phyloP scores from a whole-genome alignment of 2,329 filamentous ascomycete genomes.

The Claviceps pusilla region DNA sequence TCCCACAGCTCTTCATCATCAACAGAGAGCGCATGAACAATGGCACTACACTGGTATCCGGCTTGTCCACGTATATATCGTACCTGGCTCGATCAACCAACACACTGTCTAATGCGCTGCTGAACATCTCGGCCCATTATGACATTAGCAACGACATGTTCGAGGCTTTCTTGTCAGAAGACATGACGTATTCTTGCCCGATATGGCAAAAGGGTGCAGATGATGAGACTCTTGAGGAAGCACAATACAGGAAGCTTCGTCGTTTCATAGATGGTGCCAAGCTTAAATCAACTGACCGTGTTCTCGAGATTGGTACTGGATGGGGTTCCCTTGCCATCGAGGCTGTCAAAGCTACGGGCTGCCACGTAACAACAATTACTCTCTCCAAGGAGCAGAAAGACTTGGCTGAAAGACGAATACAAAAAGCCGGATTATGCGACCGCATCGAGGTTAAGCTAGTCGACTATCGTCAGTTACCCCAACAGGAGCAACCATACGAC shows the following conservation, averaged over 20 bases:
- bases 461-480: constrained; percentile 51
- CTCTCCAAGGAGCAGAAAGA: constrained; percentile 54
- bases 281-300: constrained; percentile 50
- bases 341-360: constrained; percentile 50
- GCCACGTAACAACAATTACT: constrained; percentile 53
- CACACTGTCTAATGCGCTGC: constrained; percentile 39
- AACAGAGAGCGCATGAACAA: constrained; percentile 52
- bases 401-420: constrained; percentile 50
- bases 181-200: constrained; percentile 64
- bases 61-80: constrained; percentile 40
- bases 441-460: constrained; percentile 49
- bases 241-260: constrained; percentile 52
- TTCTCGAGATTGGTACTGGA: constrained; percentile 61
- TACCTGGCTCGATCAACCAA: constrained; percentile 43
- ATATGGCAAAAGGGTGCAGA: constrained; percentile 34
- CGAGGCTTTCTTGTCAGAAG: constrained; percentile 54
- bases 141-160: constrained; percentile 68
- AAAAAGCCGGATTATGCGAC: constrained; percentile 41
- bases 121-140: constrained; percentile 60
- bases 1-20: constrained; percentile 47
- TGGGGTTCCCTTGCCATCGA: constrained; percentile 63
- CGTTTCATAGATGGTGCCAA: constrained; percentile 50
- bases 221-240: constrained; percentile 45
- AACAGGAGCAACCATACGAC: constrained; percentile 43
- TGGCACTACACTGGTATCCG: constrained; percentile 46